Evolutionary conservation across 179 eudicot genomes (phyloP).

Genomic region (Silene noctiflora): DNA sequence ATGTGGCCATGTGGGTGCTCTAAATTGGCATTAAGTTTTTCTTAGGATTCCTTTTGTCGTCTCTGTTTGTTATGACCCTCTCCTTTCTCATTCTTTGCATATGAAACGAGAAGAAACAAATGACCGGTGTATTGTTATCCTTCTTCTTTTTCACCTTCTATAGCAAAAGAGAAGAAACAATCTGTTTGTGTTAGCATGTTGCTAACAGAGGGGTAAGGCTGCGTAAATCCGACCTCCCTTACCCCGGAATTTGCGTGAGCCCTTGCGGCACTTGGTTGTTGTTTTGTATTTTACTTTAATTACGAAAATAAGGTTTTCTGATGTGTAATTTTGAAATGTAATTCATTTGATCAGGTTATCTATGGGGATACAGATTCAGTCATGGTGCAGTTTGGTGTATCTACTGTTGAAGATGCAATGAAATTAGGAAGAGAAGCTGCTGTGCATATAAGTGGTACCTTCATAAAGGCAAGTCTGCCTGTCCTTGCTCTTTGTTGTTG

Average conservation of each 20-base stretch:
- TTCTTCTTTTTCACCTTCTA: neutral
- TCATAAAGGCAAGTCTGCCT: slow-evolving; percentile 53
- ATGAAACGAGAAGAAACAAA: neutral
- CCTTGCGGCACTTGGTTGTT: no score
- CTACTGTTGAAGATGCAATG: slow-evolving; percentile 87
- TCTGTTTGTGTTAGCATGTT: no score
- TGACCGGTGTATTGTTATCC: neutral
- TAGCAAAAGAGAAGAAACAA: no score
- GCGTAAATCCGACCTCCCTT: no score
- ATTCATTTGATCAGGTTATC: slow-evolving; percentile 57
- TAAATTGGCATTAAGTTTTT: no score
- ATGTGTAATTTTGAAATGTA: neutral
- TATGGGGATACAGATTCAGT: slow-evolving; percentile 99
- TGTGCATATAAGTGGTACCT: slow-evolving; percentile 84
- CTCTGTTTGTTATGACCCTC: neutral
- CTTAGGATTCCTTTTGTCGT: no score
- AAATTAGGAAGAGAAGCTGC: slow-evolving; percentile 95
- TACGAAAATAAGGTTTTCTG: neutral
- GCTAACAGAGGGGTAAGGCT: no score
- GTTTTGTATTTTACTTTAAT: neutral
- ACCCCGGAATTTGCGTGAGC: no score
- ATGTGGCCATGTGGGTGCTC: no score
- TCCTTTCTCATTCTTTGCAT: neutral
- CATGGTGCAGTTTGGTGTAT: slow-evolving; percentile 95
- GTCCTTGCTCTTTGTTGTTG: neutral